Evolutionary conservation across 148 eudicot species (phyloP).

Genomic region (Talinum fruticosum): DNA sequence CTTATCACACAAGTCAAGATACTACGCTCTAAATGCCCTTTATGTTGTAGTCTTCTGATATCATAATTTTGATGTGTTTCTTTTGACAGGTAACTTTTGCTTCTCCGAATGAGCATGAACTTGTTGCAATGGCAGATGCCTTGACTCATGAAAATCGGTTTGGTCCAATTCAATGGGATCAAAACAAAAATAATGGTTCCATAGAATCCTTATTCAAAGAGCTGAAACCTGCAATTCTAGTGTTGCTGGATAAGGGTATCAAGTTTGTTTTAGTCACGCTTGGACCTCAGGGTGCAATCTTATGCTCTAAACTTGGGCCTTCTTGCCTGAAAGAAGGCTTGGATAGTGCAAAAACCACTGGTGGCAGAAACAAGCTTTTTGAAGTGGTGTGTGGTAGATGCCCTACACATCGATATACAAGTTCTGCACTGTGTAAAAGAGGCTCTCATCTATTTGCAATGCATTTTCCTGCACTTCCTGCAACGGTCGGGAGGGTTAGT

Average conservation of each 20-base stretch:
- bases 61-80: not conserved
- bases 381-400: conserved; percentile 47
- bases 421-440: conserved; percentile 26
- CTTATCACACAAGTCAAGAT: not conserved
- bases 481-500: conserved; percentile 70
- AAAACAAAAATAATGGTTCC: conserved; percentile 27
- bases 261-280: conserved; percentile 65
- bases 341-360: conserved; percentile 14
- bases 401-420: conserved; percentile 38
- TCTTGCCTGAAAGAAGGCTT: conserved; percentile 29
- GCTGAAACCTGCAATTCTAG: conserved; percentile 67
- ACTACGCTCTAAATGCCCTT: not conserved
- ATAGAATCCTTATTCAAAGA: conserved; percentile 53
- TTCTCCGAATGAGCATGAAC: conserved; percentile 95
- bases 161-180: conserved; percentile 39
- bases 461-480: conserved; percentile 84
- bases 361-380: conserved; percentile 40
- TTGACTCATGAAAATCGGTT: conserved; percentile 42
- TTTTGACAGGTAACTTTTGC: conserved; percentile 67
- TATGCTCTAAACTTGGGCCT: conserved; percentile 56
- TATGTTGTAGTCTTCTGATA: not conserved
- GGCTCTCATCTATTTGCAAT: conserved; percentile 40
- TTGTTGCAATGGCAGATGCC: conserved; percentile 88
- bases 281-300: conserved; percentile 69
- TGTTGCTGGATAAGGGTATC: conserved; percentile 67